Conservation (phyloP, 225 moss, liverwort and hornwort species). For the Sphagnum contortum region DNA sequence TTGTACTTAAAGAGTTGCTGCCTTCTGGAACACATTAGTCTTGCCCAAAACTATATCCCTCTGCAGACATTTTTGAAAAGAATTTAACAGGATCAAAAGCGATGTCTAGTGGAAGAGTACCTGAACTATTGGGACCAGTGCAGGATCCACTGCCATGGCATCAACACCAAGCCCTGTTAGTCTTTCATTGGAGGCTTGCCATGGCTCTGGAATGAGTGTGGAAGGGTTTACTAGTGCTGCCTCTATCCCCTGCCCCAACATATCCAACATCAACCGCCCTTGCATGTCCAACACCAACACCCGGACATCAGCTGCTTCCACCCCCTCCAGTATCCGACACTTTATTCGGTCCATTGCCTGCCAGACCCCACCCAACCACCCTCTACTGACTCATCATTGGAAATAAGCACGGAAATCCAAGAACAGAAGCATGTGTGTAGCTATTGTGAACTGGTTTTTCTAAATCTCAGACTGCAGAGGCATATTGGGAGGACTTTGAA, state of each 20-base stretch:
- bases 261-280: conserved; percentile 83
- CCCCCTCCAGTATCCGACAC: conserved; percentile 89
- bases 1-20: too few relatives aligned
- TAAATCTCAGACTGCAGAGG: too few relatives aligned
- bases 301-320: conserved; percentile 78
- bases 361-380: background rate
- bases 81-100: too few relatives aligned
- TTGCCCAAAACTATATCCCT: too few relatives aligned
- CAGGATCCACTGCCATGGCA: conserved; percentile 85
- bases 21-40: too few relatives aligned
- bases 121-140: conserved; percentile 75
- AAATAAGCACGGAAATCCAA: too few relatives aligned
- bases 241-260: conserved; percentile 83
- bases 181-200: conserved; percentile 74
- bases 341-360: conserved; percentile 92
- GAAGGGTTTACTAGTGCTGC: conserved; percentile 79
- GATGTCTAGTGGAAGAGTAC: conserved; percentile 10
- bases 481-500: too few relatives aligned
- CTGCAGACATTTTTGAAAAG: too few relatives aligned
- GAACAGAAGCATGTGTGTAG: too few relatives aligned
- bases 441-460: too few relatives aligned
- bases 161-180: conserved; percentile 71
- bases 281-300: conserved; percentile 98
- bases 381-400: too few relatives aligned
- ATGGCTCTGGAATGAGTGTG: conserved; percentile 82